These are phyloP conservation scores for Corymbia calophylla DNA, from an alignment of 441 rosid species.

Conservation along the genomic window DNA sequence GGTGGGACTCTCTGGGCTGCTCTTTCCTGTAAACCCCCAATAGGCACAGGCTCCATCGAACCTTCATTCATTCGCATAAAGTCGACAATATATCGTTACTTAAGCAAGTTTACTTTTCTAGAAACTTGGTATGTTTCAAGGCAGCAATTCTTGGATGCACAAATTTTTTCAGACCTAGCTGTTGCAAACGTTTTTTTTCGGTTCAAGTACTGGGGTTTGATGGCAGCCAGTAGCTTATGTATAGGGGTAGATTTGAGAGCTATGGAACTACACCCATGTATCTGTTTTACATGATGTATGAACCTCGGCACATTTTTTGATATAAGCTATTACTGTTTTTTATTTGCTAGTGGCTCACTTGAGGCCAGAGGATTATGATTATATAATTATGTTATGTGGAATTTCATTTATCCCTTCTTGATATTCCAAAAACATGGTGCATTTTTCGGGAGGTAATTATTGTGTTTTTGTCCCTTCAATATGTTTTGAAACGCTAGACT, in stretches of 20 bases:
- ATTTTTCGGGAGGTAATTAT: fast-evolving
- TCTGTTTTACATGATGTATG: not conserved
- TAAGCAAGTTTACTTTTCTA: not conserved
- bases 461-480: fast-evolving
- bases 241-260: not conserved
- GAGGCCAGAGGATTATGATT: not conserved
- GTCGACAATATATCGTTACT: not conserved
- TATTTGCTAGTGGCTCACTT: not conserved
- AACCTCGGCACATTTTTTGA: not conserved
- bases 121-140: not conserved
- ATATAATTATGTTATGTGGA: not conserved
- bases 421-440: not conserved
- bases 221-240: not conserved
- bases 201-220: not conserved
- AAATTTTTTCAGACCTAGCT: not conserved
- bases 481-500: not conserved
- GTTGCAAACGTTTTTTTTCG: not conserved
- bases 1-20: not conserved
- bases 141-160: not conserved
- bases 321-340: not conserved
- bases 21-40: not conserved
- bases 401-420: not conserved
- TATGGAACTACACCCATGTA: not conserved
- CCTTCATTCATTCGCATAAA: not conserved
- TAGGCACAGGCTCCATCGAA: not conserved